These are phyloP conservation scores for Cymbopogon flexuosus DNA, from an alignment of 202 grass and related monocot genomes.

Conservation along the genomic window DNA sequence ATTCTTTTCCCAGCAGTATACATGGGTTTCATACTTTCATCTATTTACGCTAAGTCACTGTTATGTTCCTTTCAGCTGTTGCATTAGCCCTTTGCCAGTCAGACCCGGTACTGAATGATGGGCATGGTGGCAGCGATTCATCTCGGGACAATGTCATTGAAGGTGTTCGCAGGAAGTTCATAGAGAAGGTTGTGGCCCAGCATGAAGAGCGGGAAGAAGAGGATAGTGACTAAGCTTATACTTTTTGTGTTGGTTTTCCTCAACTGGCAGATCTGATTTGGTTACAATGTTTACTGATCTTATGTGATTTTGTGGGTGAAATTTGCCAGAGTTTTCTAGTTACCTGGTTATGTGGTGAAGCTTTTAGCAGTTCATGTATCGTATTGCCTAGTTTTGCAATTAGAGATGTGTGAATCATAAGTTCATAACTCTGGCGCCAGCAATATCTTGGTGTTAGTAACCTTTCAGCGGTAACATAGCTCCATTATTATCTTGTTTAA, in stretches of 20 bases:
- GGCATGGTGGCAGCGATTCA: conserved; percentile 51
- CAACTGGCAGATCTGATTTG: background rate
- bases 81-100: conserved; percentile 82
- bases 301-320: conserved; percentile 20
- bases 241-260: conserved; percentile 19
- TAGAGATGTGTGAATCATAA: background rate
- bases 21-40: background rate
- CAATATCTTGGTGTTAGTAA: no score
- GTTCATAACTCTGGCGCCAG: no score
- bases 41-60: background rate
- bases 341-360: background rate
- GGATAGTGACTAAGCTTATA: conserved; percentile 62
- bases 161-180: conserved; percentile 82
- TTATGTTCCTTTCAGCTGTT: conserved; percentile 58
- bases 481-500: no score
- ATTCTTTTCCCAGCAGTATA: background rate
- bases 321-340: background rate
- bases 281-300: background rate
- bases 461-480: no score
- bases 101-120: conserved; percentile 87
- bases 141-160: conserved; percentile 74
- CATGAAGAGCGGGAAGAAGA: conserved; percentile 72
- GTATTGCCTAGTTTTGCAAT: background rate
- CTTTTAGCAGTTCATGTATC: background rate
- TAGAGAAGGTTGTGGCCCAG: conserved; percentile 85